These are phyloP conservation scores for Suillus paluster DNA, from an alignment of 768 basidiomycete species.

Conservation along the genomic window DNA sequence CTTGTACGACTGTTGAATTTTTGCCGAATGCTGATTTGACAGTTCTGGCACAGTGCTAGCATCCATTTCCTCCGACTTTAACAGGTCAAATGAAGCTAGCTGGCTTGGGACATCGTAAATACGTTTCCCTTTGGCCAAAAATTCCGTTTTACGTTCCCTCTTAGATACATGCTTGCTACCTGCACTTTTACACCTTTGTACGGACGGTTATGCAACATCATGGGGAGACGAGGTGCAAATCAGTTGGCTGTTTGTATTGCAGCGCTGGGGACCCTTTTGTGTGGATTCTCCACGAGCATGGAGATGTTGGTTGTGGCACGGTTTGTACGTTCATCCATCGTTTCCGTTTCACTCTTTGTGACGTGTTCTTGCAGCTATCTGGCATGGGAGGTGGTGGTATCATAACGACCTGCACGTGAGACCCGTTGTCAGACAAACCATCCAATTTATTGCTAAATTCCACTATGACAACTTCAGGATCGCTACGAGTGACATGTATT, in stretches of 20 bases:
- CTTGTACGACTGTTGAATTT: constrained; percentile 49
- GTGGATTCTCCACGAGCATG: constrained; percentile 73
- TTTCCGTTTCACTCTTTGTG: not conserved
- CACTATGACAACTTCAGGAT: constrained; percentile 47
- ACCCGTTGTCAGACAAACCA: not conserved
- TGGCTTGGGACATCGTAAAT: constrained; percentile 82
- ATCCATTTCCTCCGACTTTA: constrained; percentile 79
- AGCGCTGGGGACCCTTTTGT: constrained; percentile 63
- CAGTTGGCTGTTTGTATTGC: constrained; percentile 66
- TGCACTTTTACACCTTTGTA: constrained; percentile 86
- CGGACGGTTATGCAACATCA: constrained; percentile 78
- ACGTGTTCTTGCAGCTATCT: constrained; percentile 49
- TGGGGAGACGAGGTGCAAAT: constrained; percentile 73
- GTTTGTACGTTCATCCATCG: constrained; percentile 66
- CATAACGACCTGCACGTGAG: constrained; percentile 70
- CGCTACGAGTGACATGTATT: constrained; percentile 82
- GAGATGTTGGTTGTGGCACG: constrained; percentile 70
- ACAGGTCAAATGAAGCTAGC: constrained; percentile 76
- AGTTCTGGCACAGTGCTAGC: constrained; percentile 58
- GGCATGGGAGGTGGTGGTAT: constrained; percentile 84
- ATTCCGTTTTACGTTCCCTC: not conserved
- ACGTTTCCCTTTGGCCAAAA: not conserved
- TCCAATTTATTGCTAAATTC: not conserved
- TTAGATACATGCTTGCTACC: constrained; percentile 74
- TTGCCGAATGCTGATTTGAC: not conserved